Evolutionary conservation across 192 early-diverging fungal genomes (phyloP).

Genomic region (Radiomyces spectabilis): DNA sequence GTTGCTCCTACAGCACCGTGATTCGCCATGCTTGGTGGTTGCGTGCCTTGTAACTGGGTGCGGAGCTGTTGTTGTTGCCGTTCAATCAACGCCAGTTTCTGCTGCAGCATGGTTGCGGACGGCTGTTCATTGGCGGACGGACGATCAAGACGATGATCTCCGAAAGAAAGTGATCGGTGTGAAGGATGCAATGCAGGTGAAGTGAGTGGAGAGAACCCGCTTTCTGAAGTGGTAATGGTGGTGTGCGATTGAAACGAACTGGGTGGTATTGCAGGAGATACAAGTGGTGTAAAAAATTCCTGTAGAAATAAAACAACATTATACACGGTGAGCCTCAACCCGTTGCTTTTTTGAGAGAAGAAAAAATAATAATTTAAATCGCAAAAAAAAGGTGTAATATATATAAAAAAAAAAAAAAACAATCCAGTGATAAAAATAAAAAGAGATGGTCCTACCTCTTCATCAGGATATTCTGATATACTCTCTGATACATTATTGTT

Average conservation of each 20-base stretch:
- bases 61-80: constrained; percentile 28
- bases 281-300: constrained; percentile 53
- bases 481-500: constrained; percentile 7
- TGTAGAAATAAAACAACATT: too few relatives aligned
- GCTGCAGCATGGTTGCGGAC: constrained; percentile 10
- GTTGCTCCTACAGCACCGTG: too few relatives aligned
- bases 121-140: background rate
- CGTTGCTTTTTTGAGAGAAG: background rate
- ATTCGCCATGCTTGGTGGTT: constrained; percentile 2
- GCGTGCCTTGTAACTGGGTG: background rate
- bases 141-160: background rate
- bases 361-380: constrained; percentile 1
- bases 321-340: background rate
- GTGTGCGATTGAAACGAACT: constrained; percentile 23
- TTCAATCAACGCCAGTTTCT: constrained; percentile 25
- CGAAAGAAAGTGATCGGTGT: constrained; percentile 4
- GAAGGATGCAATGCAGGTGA: constrained; percentile 54
- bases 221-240: constrained; percentile 19
- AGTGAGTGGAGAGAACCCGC: constrained; percentile 50
- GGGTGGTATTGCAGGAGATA: constrained; percentile 67
- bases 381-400: background rate
- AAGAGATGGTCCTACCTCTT: background rate
- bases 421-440: background rate
- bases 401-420: constrained; percentile 1
- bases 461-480: background rate